A percentile compares a stretch with the other conserved stretches of the same genome.
Conservation (phyloP, 176 grass and related monocot genomes). For the Rhipidocladum racemiflorum region DNA sequence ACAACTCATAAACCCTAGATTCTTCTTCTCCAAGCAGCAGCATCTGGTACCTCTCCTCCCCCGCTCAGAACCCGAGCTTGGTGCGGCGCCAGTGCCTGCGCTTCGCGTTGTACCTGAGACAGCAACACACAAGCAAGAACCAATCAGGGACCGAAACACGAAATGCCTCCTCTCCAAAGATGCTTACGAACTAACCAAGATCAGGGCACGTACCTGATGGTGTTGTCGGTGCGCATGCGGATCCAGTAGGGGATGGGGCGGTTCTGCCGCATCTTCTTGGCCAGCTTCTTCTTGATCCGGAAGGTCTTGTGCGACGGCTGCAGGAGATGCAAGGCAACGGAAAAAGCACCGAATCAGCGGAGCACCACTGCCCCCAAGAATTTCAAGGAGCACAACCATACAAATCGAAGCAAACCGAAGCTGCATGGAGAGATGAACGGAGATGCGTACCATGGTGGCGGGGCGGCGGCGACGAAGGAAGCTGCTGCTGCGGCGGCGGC, state of each 20-base stretch:
- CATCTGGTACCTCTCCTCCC: background rate
- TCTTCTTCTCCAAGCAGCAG: background rate
- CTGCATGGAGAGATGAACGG: background rate
- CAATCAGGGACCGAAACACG: background rate
- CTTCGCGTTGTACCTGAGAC: slow-evolving; percentile 87
- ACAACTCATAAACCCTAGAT: background rate
- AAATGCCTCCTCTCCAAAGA: background rate
- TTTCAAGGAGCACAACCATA: background rate
- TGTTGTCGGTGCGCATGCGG: slow-evolving; percentile 92
- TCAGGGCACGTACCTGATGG: slow-evolving; percentile 53
- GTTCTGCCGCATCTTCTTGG: slow-evolving; percentile 94
- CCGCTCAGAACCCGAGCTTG: slow-evolving; percentile 85
- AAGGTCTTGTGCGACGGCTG: slow-evolving; percentile 98
- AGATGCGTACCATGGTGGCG: slow-evolving; percentile 47
- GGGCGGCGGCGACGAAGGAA: background rate
- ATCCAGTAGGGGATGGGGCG: slow-evolving; percentile 97
- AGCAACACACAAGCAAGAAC: too few species aligned
- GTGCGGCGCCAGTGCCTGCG: slow-evolving; percentile 98
- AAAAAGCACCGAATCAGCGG: background rate
- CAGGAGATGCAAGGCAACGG: background rate
- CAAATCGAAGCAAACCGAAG: background rate
- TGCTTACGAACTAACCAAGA: background rate
- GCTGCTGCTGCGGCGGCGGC: background rate
- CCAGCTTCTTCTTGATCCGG: slow-evolving; percentile 88
- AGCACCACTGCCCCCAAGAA: background rate